Evolutionary conservation across 75 land plant species (phyloP), one percentile per base, ranked within the genome.

Genomic region (Sequoiadendron giganteum): DNA sequence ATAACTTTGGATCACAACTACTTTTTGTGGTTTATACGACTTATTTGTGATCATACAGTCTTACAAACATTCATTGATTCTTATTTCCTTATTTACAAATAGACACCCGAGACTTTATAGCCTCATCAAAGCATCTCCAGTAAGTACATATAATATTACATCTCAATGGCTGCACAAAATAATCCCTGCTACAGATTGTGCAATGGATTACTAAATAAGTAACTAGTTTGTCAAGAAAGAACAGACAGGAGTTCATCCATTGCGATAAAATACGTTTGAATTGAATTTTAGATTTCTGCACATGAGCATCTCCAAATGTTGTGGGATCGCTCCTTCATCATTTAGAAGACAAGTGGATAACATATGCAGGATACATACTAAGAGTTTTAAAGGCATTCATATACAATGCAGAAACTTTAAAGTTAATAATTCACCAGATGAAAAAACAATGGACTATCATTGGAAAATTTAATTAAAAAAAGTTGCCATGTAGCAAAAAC

Each of bases 161-260:
- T 72, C 76, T 72, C 34, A 82, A 82, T 45, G 25, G 45, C 52
- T 82, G 49, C 52, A 25, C 30, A 82, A 42, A 80, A 82, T 82
- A 82, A 47, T 5, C 84, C 32, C 84, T 47, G 10, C 13, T 13
- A 82, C 84, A 13, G 43, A 42, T 40, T 79, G 42, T 79, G n/a
- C 10, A 79, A 25, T 79, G 45, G 49, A n/a, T 82, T 82, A 82
- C 84, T 82, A 10, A 28, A 82, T n/a, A 65, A 28, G n/a, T 3
- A 34, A 39, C 38, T 75, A 75, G 38, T 75, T 34, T 75, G 77
- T 8, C 38, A 34, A 11, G 77, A 75, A 10, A 76, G 8, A 36
- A 76, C 28, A 28, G 70, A 25, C 8, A 75, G 77, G 0, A 34
- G 77, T 75, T 75, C 16, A 75, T 34, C 2, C 4, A 75, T 75